Percentiles rank a stretch among this genome's conserved stretches.
phyloP scores from a whole-genome alignment of 306 rosid species.

The Carpinus fangiana region DNA sequence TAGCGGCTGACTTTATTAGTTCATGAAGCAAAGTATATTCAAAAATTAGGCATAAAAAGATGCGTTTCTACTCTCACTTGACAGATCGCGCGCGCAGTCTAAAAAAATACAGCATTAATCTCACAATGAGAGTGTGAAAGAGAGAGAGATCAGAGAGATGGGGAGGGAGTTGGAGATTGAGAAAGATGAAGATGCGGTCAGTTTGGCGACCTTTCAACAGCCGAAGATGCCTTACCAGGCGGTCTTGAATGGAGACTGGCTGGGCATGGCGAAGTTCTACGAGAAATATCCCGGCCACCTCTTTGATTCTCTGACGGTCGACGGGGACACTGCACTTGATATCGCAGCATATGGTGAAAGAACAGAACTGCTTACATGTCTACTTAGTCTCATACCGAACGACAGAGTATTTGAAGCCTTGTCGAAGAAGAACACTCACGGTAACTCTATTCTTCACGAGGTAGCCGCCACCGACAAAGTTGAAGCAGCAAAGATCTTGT shows the following conservation, averaged over 20 bases:
- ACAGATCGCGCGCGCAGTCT: not conserved
- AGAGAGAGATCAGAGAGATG: not conserved
- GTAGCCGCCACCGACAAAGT: not conserved
- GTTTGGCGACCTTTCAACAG: too few species aligned
- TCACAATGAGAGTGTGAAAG: not conserved
- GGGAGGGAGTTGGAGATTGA: too few species aligned
- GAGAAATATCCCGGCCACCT: not conserved
- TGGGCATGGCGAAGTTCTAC: not conserved
- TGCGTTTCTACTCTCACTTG: not conserved
- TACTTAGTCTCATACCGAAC: not conserved
- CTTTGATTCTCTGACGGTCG: not conserved
- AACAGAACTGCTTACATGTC: not conserved
- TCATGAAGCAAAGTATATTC: not conserved
- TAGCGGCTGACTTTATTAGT: too few species aligned
- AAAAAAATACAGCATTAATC: too few species aligned
- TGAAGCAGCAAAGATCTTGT: not conserved
- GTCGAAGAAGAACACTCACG: not conserved
- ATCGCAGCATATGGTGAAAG: not conserved
- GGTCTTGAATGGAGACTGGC: constrained; percentile 1
- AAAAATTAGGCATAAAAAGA: too few species aligned
- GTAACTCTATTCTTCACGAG: not conserved
- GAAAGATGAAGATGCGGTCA: not conserved
- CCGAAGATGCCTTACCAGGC: not conserved
- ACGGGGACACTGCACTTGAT: constrained; percentile 12
- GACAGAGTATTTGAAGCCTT: not conserved